These are phyloP conservation scores for Sanghuangporus baumii DNA, from an alignment of 1,284 basidiomycete species.

Conservation along the genomic window DNA sequence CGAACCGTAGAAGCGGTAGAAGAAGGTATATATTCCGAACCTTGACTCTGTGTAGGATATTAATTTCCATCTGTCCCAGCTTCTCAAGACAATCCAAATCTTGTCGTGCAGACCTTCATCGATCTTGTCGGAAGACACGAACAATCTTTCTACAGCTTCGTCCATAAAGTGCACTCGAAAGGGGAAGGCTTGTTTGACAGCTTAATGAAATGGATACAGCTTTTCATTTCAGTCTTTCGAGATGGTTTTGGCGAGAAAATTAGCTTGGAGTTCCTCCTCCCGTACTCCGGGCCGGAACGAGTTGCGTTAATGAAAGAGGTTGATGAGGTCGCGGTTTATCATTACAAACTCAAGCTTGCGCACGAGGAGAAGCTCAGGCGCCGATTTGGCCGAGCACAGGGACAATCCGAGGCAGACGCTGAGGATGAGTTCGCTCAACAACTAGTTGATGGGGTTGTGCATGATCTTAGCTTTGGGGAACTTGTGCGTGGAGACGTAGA, in stretches of 20 bases:
- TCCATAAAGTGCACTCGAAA: slow-evolving; percentile 98
- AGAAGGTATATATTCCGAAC: slow-evolving; percentile 58
- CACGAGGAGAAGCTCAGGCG: slow-evolving; percentile 85
- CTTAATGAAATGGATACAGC: slow-evolving; percentile 96
- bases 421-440: slow-evolving; percentile 76
- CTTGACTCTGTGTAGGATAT: slow-evolving; percentile 2
- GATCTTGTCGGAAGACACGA: slow-evolving; percentile 93
- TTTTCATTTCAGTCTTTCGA: slow-evolving; percentile 89
- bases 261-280: slow-evolving; percentile 83
- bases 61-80: slow-evolving; percentile 38
- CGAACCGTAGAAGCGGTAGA: slow-evolving; percentile 90
- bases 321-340: slow-evolving; percentile 82
- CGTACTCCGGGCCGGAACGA: slow-evolving; percentile 72
- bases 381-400: slow-evolving; percentile 64
- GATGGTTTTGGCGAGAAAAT: slow-evolving; percentile 76
- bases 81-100: slow-evolving; percentile 77
- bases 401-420: slow-evolving; percentile 42
- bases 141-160: slow-evolving; percentile 93
- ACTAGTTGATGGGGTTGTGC: slow-evolving; percentile 73
- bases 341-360: slow-evolving; percentile 87
- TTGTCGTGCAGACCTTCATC: slow-evolving; percentile 91
- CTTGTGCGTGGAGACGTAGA: slow-evolving; percentile 71
- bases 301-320: slow-evolving; percentile 76
- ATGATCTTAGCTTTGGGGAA: slow-evolving; percentile 76
- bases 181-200: slow-evolving; percentile 91